phyloP scores from a whole-genome alignment of 1,284 basidiomycete genomes.

The Boletellus dicymbophilus region DNA sequence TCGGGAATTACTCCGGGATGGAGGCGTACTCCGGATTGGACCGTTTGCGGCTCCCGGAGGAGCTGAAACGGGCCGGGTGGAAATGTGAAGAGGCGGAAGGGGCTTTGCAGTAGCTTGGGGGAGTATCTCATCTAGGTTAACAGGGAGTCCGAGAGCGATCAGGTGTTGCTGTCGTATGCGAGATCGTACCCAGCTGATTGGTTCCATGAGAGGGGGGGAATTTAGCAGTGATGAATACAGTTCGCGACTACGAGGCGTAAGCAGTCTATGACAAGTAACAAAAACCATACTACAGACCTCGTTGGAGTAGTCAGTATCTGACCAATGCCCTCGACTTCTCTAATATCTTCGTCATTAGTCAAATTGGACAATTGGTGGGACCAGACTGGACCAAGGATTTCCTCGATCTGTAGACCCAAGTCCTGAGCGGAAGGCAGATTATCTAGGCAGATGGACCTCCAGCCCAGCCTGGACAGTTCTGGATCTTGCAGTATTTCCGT shows the following conservation, averaged over 20 bases:
- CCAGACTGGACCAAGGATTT: constrained; percentile 70
- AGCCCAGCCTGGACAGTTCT: constrained; percentile 46
- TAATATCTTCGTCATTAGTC: constrained; percentile 71
- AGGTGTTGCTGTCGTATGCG: constrained; percentile 87
- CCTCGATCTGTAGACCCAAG: constrained; percentile 62
- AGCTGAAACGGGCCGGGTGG: constrained; percentile 78
- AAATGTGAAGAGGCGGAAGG: constrained; percentile 79
- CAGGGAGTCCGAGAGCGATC: constrained; percentile 87
- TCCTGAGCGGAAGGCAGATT: constrained; percentile 60
- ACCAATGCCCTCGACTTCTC: constrained; percentile 76
- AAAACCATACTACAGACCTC: constrained; percentile 55
- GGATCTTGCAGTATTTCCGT: constrained; percentile 38
- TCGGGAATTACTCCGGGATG: constrained; percentile 43
- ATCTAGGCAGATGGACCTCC: constrained; percentile 66
- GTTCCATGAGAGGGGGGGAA: constrained; percentile 66
- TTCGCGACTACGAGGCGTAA: constrained; percentile 60
- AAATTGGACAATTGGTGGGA: constrained; percentile 48
- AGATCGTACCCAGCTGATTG: constrained; percentile 91
- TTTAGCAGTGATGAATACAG: constrained; percentile 70
- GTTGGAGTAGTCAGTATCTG: constrained; percentile 75
- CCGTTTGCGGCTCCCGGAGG: constrained; percentile 62
- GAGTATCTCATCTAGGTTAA: constrained; percentile 90
- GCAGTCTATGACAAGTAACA: constrained; percentile 21
- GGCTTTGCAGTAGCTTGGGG: constrained; percentile 71
- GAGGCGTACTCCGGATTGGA: constrained; percentile 37